These are phyloP conservation scores for Elasticomyces elasticus DNA, from an alignment of 495 filamentous ascomycete genomes.

Conservation along the genomic window DNA sequence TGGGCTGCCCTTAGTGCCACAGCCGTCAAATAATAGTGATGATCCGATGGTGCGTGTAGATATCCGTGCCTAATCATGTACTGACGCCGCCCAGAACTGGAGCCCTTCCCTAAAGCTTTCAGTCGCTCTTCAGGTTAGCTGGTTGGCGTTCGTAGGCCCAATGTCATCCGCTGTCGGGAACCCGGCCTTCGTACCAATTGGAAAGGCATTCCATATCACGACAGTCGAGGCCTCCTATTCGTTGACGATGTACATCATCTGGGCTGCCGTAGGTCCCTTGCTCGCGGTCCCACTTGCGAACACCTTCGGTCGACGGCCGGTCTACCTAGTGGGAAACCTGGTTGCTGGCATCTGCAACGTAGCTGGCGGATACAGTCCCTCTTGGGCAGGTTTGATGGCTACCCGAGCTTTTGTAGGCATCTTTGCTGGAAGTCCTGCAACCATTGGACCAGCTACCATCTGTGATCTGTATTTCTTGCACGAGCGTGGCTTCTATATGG, in stretches of 20 bases:
- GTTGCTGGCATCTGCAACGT: conserved; percentile 27
- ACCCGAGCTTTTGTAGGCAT: conserved; percentile 1
- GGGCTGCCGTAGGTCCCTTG: conserved; percentile 28
- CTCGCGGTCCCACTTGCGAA: conserved; percentile 29
- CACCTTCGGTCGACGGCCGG: conserved; percentile 31
- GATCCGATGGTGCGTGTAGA: conserved; percentile 1
- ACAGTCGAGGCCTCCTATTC: conserved; percentile 23
- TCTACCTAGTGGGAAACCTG: conserved; percentile 28
- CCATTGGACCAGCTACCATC: conserved; percentile 20
- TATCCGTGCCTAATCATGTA: neutral
- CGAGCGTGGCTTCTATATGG: conserved; percentile 23
- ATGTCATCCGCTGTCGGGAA: conserved; percentile 24
- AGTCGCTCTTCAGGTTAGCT: conserved; percentile 8
- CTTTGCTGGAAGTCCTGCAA: conserved; percentile 1
- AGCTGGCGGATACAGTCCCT: neutral
- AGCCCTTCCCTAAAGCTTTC: neutral
- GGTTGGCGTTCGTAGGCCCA: conserved; percentile 19
- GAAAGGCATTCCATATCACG: conserved; percentile 24
- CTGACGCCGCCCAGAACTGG: conserved; percentile 6
- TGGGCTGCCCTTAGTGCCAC: conserved; percentile 7
- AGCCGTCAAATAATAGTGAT: conserved; percentile 4
- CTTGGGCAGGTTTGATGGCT: neutral
- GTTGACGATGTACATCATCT: conserved; percentile 19
- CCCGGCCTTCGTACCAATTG: conserved; percentile 25
- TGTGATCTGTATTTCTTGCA: conserved; percentile 11